A percentile compares a stretch with the other conserved stretches of the same genome.
Evolutionary conservation across 2,329 filamentous ascomycete genomes (phyloP).

Genomic region (Ophiostoma sp.): DNA sequence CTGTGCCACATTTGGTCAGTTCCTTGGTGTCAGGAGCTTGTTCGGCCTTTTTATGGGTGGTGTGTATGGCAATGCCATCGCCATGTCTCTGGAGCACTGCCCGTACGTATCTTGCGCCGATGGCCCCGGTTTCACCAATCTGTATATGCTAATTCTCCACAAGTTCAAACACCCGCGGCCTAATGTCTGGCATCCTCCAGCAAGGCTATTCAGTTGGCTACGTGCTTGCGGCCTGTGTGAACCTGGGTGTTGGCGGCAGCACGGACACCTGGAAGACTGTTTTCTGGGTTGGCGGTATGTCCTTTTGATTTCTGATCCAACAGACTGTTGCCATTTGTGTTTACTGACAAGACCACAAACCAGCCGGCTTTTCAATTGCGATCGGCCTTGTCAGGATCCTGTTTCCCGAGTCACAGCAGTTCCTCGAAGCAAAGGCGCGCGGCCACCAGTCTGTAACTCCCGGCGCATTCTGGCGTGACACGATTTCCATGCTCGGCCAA

Average conservation of each 20-base stretch:
- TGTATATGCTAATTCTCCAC: background rate
- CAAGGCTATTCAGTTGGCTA: conserved; percentile 68
- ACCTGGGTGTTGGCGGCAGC: conserved; percentile 58
- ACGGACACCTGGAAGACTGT: conserved; percentile 72
- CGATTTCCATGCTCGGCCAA: background rate
- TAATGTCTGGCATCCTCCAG: conserved; percentile 71
- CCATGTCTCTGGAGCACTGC: conserved; percentile 71
- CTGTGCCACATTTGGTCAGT: conserved; percentile 60
- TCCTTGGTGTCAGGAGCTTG: conserved; percentile 66
- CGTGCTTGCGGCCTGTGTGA: conserved; percentile 53
- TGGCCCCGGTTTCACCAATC: too few relatives aligned
- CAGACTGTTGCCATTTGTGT: background rate
- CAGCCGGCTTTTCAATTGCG: conserved; percentile 64
- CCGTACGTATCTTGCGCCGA: conserved; percentile 39
- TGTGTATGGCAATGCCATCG: conserved; percentile 70
- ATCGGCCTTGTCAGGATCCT: conserved; percentile 74
- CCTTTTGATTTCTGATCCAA: too few relatives aligned
- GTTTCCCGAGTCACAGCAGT: conserved; percentile 63
- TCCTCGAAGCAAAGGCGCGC: conserved; percentile 48
- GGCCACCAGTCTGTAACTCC: background rate
- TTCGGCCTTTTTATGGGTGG: conserved; percentile 82
- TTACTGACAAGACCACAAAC: background rate
- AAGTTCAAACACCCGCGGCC: conserved; percentile 51
- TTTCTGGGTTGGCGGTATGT: conserved; percentile 71
- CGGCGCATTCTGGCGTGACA: conserved; percentile 1